phyloP scores from a whole-genome alignment of 208 protist genomes.

The Crithidia expoeki region DNA sequence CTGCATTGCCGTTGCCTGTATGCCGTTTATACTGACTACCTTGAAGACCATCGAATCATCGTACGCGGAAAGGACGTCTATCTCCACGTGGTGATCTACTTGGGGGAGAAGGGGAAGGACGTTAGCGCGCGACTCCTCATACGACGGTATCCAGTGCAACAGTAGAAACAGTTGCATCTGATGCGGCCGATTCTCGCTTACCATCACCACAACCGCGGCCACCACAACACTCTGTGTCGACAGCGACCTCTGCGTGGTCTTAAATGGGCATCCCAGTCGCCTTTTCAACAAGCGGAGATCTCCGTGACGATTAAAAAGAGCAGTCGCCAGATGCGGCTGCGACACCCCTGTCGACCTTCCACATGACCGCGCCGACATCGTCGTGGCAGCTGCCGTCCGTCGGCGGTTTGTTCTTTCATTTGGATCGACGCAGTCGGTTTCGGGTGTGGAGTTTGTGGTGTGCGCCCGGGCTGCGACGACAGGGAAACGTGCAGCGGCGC shows the following conservation, averaged over 20 bases:
- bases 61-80: background rate
- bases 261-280: too few relatives aligned
- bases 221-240: background rate
- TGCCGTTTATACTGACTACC: background rate
- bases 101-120: too few relatives aligned
- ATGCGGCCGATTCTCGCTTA: background rate
- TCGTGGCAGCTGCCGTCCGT: background rate
- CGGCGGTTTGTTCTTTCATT: constrained; percentile 2
- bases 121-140: background rate
- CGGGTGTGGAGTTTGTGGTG: constrained; percentile 22
- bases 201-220: background rate
- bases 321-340: background rate
- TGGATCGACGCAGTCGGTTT: constrained; percentile 17
- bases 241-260: background rate
- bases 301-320: too few relatives aligned
- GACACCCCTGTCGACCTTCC: background rate
- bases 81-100: background rate
- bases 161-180: background rate
- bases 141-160: background rate
- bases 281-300: too few relatives aligned
- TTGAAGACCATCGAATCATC: background rate
- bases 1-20: background rate
- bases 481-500: background rate
- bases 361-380: background rate
- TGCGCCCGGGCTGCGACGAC: background rate